Base-by-base conservation (phyloP, 495 filamentous ascomycete genomes). In the Hyaloscypha bicolor region DNA sequence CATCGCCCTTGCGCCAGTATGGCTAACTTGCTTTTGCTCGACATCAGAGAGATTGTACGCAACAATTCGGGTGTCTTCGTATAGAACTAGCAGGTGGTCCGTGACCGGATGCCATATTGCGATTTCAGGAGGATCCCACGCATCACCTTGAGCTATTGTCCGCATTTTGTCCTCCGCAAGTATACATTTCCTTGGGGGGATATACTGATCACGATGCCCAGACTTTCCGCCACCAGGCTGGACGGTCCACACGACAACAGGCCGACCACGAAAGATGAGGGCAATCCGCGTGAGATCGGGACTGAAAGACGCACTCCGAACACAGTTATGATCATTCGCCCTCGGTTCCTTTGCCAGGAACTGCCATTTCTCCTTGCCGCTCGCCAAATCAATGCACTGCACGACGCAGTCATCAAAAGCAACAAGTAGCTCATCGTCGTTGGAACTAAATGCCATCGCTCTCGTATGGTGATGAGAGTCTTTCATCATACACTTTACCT, bases 41-140 rank as follows among this genome's bases (percentile, higher is more conserved):
- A 69, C 66, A 32, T 71, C 64, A 31, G 69, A 53, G 39, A 66
- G 61, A 30, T 64, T 31, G 60, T 66, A 71, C 30, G 61, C 57
- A 22, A 71, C 58, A 0, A 71, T 59, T 19, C 51, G 25, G 9
- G 64, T 62, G 37, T 63, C 52, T 19, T 60, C 33, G 32, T 60
- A 51, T 9, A 71, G 19, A 29, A 65, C 55, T 8, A 71, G 42
- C 19, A 71, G n/a, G 22, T 56, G 60, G 30, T 37, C 21, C 8
- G 29, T 8, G 8, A 60, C 53, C 11, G 69, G 60, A 30, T 62
- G 60, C 69, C 69, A 71, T 48, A 67, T n/a, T 45, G 45, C 63
- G 29, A 30, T 32, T 39, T 35, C 52, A 55, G 57, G 61, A 55
- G 52, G 55, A 55, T 37, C 64, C 33, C 42, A 52, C 4, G 48